These are phyloP conservation scores for Cladosporium sp. DNA, from an alignment of 2,329 filamentous ascomycete genomes.

Conservation along the genomic window DNA sequence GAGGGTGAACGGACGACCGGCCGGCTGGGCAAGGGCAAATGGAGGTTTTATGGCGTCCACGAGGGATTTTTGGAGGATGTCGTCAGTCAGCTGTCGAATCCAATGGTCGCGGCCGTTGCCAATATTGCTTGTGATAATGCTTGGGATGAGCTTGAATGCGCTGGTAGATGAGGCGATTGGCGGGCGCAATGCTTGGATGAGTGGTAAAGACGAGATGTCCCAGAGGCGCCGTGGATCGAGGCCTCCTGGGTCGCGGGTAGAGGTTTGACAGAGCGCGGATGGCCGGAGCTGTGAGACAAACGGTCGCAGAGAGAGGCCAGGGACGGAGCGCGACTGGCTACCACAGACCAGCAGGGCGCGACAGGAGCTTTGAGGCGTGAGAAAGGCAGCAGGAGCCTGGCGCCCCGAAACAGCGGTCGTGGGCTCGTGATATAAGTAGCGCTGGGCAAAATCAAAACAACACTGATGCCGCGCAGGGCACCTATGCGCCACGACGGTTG, in stretches of 20 bases:
- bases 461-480: not conserved
- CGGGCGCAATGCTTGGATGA: not conserved
- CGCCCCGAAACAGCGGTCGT: not conserved
- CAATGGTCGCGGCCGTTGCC: slow-evolving; percentile 2
- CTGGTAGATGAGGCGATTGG: slow-evolving; percentile 1
- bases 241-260: not conserved
- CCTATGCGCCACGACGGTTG: not conserved
- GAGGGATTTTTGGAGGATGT: not conserved
- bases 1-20: not conserved
- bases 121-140: slow-evolving; percentile 13
- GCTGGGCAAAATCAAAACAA: not conserved
- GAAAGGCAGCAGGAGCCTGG: not conserved
- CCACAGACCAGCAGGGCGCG: not conserved
- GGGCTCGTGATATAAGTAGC: not conserved
- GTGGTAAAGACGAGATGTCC: not conserved
- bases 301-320: too few relatives aligned
- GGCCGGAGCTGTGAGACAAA: slow-evolving; percentile 8
- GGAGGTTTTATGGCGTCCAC: not conserved
- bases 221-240: not conserved
- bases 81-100: not conserved
- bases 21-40: slow-evolving; percentile 4
- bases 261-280: slow-evolving; percentile 1
- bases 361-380: not conserved
- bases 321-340: not conserved
- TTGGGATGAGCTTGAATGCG: slow-evolving; percentile 1